phyloP scores from a whole-genome alignment of 2,329 filamentous ascomycete genomes.

The Ascosphaera aggregata region DNA sequence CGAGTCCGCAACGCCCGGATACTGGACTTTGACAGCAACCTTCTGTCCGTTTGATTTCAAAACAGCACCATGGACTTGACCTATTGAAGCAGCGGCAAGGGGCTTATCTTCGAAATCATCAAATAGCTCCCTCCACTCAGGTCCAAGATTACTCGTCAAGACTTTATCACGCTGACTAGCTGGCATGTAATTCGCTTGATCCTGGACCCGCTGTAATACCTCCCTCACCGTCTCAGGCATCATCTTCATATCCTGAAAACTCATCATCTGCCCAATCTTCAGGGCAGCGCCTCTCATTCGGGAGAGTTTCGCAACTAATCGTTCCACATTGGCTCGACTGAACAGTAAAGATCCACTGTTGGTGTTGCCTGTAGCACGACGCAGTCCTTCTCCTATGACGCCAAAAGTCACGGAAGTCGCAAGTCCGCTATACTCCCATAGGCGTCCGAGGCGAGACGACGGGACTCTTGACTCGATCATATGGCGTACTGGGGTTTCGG shows the following conservation, averaged over 20 bases:
- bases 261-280: constrained; percentile 95
- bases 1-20: constrained; percentile 83
- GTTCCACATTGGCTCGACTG: constrained; percentile 75
- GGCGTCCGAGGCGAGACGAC: constrained; percentile 58
- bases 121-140: constrained; percentile 68
- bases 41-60: constrained; percentile 48
- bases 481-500: constrained; percentile 27
- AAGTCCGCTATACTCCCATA: constrained; percentile 89
- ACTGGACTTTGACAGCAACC: constrained; percentile 94
- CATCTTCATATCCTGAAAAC: constrained; percentile 89
- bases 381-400: constrained; percentile 64
- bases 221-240: constrained; percentile 68
- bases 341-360: constrained; percentile 54
- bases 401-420: constrained; percentile 92
- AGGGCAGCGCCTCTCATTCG: constrained; percentile 94
- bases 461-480: constrained; percentile 81
- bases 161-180: constrained; percentile 78
- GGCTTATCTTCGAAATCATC: constrained; percentile 70
- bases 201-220: constrained; percentile 82
- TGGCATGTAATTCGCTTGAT: constrained; percentile 96
- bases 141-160: constrained; percentile 51
- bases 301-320: constrained; percentile 76
- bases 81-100: constrained; percentile 88
- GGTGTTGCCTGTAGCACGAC: constrained; percentile 46
- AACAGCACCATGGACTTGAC: constrained; percentile 75